These are phyloP conservation scores for Beverwykella pulmonaria DNA, from an alignment of 495 filamentous ascomycete species.

Conservation along the genomic window DNA sequence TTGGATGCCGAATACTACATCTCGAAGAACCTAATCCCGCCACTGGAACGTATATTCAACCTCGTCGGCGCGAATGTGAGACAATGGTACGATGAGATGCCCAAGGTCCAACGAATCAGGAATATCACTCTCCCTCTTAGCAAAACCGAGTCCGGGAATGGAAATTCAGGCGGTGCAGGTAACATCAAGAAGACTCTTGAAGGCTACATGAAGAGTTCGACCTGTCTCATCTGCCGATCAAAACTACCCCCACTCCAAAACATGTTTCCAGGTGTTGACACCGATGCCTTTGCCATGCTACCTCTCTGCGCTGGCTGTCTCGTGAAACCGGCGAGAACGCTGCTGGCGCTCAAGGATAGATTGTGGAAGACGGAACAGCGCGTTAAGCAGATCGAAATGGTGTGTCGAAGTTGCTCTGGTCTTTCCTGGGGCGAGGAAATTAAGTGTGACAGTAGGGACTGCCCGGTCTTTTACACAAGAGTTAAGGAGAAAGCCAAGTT, in stretches of 20 bases:
- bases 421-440: conserved; percentile 73
- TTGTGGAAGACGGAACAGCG: conserved; percentile 66
- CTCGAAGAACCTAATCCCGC: conserved; percentile 90
- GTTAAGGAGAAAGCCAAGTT: conserved; percentile 68
- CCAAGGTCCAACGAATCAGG: conserved; percentile 75
- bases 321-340: conserved; percentile 56
- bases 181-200: conserved; percentile 70
- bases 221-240: conserved; percentile 75
- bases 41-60: conserved; percentile 94
- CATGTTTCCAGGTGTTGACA: conserved; percentile 18
- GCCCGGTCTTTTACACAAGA: conserved; percentile 88
- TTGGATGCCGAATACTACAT: conserved; percentile 99
- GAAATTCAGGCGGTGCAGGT: conserved; percentile 40
- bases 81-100: conserved; percentile 96
- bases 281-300: conserved; percentile 23
- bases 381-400: conserved; percentile 64
- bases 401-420: conserved; percentile 83
- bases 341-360: conserved; percentile 63
- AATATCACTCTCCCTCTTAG: conserved; percentile 49
- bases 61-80: conserved; percentile 91
- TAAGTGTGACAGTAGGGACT: conserved; percentile 85
- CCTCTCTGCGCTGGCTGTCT: conserved; percentile 70
- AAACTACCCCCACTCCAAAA: conserved; percentile 52
- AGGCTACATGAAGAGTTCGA: conserved; percentile 78
- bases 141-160: conserved; percentile 46